Conservation (phyloP, 1,284 basidiomycete species). For the Malassezia caprae region DNA sequence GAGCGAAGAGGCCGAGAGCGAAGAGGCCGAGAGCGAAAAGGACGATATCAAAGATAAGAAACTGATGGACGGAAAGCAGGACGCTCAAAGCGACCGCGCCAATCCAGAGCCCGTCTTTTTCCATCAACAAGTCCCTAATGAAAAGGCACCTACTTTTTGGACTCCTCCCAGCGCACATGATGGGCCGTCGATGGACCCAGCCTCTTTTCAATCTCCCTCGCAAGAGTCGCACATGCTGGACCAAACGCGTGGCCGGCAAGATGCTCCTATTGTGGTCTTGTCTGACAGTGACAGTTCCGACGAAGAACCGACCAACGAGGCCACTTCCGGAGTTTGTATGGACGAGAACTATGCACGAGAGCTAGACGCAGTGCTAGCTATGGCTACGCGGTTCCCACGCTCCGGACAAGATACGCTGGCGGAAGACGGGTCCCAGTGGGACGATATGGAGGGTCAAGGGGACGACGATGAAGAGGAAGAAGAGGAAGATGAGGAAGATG, state of each 20-base stretch:
- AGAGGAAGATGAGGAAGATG: neutral
- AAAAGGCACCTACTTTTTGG: neutral
- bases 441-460: neutral
- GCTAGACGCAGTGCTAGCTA: neutral
- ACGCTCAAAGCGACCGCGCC: neutral
- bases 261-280: neutral
- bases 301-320: neutral
- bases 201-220: neutral
- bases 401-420: neutral
- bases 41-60: too few species aligned
- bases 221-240: neutral
- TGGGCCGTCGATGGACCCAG: neutral
- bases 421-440: neutral
- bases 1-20: neutral
- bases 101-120: too few species aligned
- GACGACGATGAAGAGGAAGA: neutral
- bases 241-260: neutral
- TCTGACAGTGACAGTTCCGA: slow-evolving; percentile 1
- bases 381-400: neutral
- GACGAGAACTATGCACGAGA: neutral
- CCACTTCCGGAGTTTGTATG: neutral
- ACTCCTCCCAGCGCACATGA: neutral
- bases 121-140: too few species aligned
- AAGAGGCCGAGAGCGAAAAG: neutral
- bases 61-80: neutral